Evolutionary conservation across 2,329 filamentous ascomycete species (phyloP).

Genomic region (Dothistroma septosporum): DNA sequence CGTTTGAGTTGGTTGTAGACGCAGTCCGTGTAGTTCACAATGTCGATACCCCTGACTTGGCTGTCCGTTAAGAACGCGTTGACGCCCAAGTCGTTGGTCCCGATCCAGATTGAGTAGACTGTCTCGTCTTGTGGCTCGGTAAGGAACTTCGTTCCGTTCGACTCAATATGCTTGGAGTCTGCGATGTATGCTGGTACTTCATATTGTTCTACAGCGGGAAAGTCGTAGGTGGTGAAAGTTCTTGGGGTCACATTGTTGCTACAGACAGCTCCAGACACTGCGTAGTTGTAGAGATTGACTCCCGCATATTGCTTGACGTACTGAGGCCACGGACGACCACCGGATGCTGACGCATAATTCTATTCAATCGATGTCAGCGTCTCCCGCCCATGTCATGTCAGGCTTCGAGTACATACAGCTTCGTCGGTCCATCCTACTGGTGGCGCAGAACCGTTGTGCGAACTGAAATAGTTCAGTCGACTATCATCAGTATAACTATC

Average conservation of each 20-base stretch:
- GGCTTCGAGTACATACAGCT: slow-evolving; percentile 36
- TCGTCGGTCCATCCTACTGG: slow-evolving; percentile 57
- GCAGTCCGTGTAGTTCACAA: slow-evolving; percentile 64
- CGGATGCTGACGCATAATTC: slow-evolving; percentile 52
- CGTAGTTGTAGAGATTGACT: slow-evolving; percentile 51
- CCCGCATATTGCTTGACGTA: slow-evolving; percentile 59
- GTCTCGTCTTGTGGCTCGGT: slow-evolving; percentile 54
- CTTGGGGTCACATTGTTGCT: slow-evolving; percentile 64
- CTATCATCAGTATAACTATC: slow-evolving; percentile 70
- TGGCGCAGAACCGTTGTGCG: slow-evolving; percentile 56
- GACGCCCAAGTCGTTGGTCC: slow-evolving; percentile 72
- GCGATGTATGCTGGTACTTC: slow-evolving; percentile 48
- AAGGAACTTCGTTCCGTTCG: slow-evolving; percentile 42
- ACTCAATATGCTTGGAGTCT: slow-evolving; percentile 35
- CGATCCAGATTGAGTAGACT: slow-evolving; percentile 74
- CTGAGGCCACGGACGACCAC: slow-evolving; percentile 66
- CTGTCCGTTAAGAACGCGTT: slow-evolving; percentile 62
- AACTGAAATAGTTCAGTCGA: slow-evolving; percentile 60
- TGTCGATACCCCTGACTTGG: slow-evolving; percentile 55
- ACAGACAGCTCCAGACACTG: slow-evolving; percentile 68
- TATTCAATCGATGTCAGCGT: slow-evolving; percentile 5
- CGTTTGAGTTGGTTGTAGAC: slow-evolving; percentile 60
- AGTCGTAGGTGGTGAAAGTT: slow-evolving; percentile 50
- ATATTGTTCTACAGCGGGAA: slow-evolving; percentile 51
- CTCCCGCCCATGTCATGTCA: neutral